Evolutionary conservation across 2,329 filamentous ascomycete species (phyloP).

Genomic region (Exophiala bonariae): DNA sequence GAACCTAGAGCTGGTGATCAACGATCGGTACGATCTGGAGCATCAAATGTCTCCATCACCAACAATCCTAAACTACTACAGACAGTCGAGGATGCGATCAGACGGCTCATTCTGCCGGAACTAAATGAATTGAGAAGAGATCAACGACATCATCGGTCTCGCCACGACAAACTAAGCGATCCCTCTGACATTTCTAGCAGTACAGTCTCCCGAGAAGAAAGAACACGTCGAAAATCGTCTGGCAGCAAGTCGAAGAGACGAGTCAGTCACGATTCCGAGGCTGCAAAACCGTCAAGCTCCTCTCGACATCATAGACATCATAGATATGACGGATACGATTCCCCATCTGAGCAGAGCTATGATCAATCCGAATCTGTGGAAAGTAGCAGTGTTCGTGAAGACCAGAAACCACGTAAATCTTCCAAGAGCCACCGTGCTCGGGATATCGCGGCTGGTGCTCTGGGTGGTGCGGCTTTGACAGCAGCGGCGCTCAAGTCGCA

Average conservation of each 20-base stretch:
- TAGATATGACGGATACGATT: constrained; percentile 52
- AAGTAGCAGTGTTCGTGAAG: constrained; percentile 49
- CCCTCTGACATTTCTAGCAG: constrained; percentile 62
- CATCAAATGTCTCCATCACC: constrained; percentile 67
- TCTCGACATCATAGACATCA: constrained; percentile 54
- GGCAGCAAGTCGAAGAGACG: constrained; percentile 56
- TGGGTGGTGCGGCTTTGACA: constrained; percentile 59
- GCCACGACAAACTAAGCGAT: constrained; percentile 62
- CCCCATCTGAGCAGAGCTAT: constrained; percentile 45
- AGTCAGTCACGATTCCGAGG: constrained; percentile 59
- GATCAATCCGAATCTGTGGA: constrained; percentile 49
- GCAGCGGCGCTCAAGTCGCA: constrained; percentile 64
- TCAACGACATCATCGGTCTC: constrained; percentile 69
- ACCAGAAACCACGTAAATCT: constrained; percentile 53
- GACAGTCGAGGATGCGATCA: constrained; percentile 90
- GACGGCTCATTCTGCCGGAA: constrained; percentile 85
- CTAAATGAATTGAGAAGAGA: constrained; percentile 88
- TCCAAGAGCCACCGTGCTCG: constrained; percentile 53
- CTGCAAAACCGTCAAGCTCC: constrained; percentile 57
- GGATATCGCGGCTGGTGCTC: constrained; percentile 56
- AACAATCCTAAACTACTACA: constrained; percentile 90
- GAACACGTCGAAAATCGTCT: constrained; percentile 53
- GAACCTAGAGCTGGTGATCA: constrained; percentile 54
- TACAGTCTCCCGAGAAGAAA: constrained; percentile 55
- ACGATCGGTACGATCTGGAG: constrained; percentile 60